A percentile compares a stretch with the other conserved stretches of the same genome.
phyloP scores from a whole-genome alignment of 2,329 filamentous ascomycete species.

The Phyllosticta citrichinensis region DNA sequence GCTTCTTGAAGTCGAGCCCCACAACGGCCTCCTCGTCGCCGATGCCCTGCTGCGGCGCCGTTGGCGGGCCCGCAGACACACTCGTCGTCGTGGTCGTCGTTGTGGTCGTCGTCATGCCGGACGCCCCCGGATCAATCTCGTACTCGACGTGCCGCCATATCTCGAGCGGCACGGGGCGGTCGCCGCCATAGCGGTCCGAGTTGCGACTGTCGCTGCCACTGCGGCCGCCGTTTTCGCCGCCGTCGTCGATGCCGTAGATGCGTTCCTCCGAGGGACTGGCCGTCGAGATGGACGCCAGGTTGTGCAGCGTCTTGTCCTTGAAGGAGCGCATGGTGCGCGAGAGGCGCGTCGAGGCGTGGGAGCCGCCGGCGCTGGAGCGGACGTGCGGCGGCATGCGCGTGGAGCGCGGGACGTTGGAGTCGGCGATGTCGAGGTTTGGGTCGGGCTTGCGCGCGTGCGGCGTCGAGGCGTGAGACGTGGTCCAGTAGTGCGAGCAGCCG shows the following conservation, averaged over 20 bases:
- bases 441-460: neutral
- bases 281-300: neutral
- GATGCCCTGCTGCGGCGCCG: neutral
- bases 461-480: neutral
- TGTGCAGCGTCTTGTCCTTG: neutral
- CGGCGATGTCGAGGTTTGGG: neutral
- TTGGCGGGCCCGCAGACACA: neutral
- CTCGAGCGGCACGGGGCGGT: slow-evolving; percentile 5
- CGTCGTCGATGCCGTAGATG: neutral
- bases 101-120: neutral
- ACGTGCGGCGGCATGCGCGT: neutral
- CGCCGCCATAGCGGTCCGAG: neutral
- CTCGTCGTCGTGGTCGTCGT: neutral
- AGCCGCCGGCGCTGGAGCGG: neutral
- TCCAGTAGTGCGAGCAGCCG: neutral
- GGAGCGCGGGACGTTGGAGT: neutral
- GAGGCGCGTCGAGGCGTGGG: neutral
- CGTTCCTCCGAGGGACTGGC: slow-evolving; percentile 1
- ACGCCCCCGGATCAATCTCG: slow-evolving; percentile 6
- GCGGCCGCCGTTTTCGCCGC: neutral
- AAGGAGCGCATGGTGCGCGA: neutral
- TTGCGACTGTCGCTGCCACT: neutral
- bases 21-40: neutral
- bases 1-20: neutral
- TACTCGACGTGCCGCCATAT: slow-evolving; percentile 11